Conservation (phyloP, 305 asterid genomes). For the Striga hermonthica region DNA sequence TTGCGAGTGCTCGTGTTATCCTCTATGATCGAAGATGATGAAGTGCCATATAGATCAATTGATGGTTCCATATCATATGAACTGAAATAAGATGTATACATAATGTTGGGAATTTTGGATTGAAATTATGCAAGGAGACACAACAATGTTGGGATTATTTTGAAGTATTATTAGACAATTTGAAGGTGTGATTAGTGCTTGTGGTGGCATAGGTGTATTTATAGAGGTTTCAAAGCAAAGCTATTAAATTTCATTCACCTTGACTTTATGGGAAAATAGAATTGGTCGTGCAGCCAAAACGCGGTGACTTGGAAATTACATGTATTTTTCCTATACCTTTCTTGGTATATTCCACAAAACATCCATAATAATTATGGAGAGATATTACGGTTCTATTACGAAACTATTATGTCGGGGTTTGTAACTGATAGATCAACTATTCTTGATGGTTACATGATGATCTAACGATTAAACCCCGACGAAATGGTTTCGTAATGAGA, state of each 20-base stretch:
- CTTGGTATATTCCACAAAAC: no score
- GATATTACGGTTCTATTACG: no score
- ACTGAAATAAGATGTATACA: background rate
- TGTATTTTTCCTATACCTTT: no score
- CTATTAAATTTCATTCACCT: background rate
- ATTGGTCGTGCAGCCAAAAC: background rate
- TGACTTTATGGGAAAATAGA: background rate
- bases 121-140: background rate
- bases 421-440: no score
- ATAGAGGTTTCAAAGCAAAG: slow-evolving; percentile 20
- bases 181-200: background rate
- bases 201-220: slow-evolving; percentile 7
- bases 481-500: no score
- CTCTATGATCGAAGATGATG: background rate
- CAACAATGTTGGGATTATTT: background rate
- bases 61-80: background rate
- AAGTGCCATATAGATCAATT: background rate
- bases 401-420: no score
- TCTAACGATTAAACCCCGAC: no score
- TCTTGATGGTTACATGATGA: no score
- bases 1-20: slow-evolving; percentile 16
- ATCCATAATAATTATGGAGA: no score
- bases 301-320: background rate
- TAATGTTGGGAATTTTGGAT: background rate
- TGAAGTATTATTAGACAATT: background rate